Evolutionary conservation across 2,329 filamentous ascomycete species (phyloP).

Genomic region (Claviceps sp.): DNA sequence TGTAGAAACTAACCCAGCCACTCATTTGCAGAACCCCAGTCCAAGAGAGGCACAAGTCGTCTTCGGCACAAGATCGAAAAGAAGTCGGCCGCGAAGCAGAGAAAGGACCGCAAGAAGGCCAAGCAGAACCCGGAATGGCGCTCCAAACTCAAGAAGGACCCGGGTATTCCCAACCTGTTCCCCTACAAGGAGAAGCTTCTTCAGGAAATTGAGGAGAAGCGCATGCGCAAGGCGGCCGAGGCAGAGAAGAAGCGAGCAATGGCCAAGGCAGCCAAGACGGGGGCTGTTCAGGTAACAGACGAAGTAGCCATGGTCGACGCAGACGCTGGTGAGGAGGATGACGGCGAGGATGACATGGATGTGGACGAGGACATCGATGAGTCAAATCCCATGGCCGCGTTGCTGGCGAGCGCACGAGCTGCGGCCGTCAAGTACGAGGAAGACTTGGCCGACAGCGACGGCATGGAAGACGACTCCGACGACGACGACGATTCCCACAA

Average conservation of each 20-base stretch:
- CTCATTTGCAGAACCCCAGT: constrained; percentile 62
- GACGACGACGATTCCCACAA: constrained; percentile 32
- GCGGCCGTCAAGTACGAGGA: constrained; percentile 64
- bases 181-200: constrained; percentile 95
- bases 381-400: constrained; percentile 82
- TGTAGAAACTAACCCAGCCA: not conserved
- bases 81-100: constrained; percentile 76
- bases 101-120: constrained; percentile 73
- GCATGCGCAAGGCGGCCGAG: constrained; percentile 70
- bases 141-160: constrained; percentile 91
- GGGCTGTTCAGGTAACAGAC: constrained; percentile 29
- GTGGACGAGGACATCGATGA: constrained; percentile 49
- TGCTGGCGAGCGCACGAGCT: constrained; percentile 69
- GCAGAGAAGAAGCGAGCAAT: constrained; percentile 56
- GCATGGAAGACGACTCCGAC: constrained; percentile 34
- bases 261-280: constrained; percentile 52
- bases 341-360: constrained; percentile 36
- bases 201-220: constrained; percentile 84
- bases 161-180: constrained; percentile 92
- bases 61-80: constrained; percentile 95
- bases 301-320: constrained; percentile 33
- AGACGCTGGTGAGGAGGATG: constrained; percentile 35
- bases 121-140: constrained; percentile 98
- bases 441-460: constrained; percentile 46
- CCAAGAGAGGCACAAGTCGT: constrained; percentile 81